A percentile compares a stretch with the other conserved stretches of the same genome.
Conservation (phyloP, 2,329 filamentous ascomycete species). For the Botryotinia globosa region DNA sequence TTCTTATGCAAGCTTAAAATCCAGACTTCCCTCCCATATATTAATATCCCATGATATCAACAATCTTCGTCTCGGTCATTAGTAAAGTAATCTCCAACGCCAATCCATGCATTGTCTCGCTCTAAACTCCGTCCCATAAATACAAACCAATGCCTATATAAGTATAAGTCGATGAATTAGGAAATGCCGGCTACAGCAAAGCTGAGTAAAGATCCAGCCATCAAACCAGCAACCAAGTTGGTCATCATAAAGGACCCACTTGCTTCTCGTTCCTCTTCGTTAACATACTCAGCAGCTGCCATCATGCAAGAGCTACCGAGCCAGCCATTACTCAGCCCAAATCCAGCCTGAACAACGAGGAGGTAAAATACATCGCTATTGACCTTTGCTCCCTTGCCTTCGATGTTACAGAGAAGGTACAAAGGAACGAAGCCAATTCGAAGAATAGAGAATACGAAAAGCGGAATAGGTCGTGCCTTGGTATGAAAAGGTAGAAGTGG, state of each 20-base stretch:
- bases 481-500: slow-evolving; percentile 59
- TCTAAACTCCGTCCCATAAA: slow-evolving; percentile 9
- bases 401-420: slow-evolving; percentile 87
- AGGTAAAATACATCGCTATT: slow-evolving; percentile 86
- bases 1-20: neutral
- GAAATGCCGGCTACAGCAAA: slow-evolving; percentile 60
- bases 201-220: slow-evolving; percentile 83
- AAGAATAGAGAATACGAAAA: slow-evolving; percentile 66
- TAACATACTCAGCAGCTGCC: slow-evolving; percentile 77
- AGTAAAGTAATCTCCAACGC: neutral
- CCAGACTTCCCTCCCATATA: slow-evolving; percentile 1
- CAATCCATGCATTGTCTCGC: slow-evolving; percentile 9
- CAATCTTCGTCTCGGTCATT: neutral
- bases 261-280: slow-evolving; percentile 78
- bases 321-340: slow-evolving; percentile 85
- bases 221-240: slow-evolving; percentile 80
- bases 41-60: neutral
- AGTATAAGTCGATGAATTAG: neutral
- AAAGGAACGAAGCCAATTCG: slow-evolving; percentile 74
- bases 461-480: slow-evolving; percentile 58
- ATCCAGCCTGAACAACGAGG: slow-evolving; percentile 75
- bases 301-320: slow-evolving; percentile 89
- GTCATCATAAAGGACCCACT: slow-evolving; percentile 93
- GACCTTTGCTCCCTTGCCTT: slow-evolving; percentile 69
- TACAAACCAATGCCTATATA: slow-evolving; percentile 1